Evolutionary conservation across 768 basidiomycete genomes (phyloP).

Genomic region (Collybia sp.): DNA sequence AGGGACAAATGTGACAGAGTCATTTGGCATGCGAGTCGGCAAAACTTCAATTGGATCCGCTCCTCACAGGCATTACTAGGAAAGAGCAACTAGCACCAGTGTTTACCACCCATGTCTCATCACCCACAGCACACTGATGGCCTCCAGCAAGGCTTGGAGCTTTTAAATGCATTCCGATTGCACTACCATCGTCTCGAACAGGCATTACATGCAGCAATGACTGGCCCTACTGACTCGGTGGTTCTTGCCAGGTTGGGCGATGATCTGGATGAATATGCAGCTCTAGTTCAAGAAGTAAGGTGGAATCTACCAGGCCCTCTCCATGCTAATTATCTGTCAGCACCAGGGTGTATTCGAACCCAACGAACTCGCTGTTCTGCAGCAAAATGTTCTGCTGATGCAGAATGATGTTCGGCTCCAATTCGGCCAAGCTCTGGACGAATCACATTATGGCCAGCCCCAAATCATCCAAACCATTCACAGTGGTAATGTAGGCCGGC

Average conservation of each 20-base stretch:
- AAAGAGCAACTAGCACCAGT: no score
- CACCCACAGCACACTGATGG: no score
- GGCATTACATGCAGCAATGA: conserved; percentile 2
- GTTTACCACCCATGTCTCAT: no score
- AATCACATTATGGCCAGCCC: conserved; percentile 5
- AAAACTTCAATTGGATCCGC: no score
- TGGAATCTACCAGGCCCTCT: no score
- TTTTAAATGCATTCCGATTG: not conserved
- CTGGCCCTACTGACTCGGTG: conserved; percentile 3
- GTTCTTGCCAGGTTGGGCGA: conserved; percentile 6
- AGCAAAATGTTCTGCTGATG: conserved; percentile 8
- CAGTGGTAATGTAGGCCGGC: conserved; percentile 14
- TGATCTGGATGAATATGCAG: conserved; percentile 7
- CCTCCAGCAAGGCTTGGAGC: no score
- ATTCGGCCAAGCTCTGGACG: conserved; percentile 2
- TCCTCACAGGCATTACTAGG: no score
- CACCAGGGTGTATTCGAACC: not conserved
- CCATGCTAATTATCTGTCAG: not conserved
- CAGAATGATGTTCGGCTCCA: conserved; percentile 4
- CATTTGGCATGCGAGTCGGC: no score
- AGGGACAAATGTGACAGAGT: no score
- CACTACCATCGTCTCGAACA: not conserved
- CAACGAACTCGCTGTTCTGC: conserved; percentile 1
- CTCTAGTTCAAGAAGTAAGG: conserved; percentile 8
- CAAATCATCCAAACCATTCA: not conserved